These are phyloP conservation scores for Pythium scleroteichum DNA, from an alignment of 352 stramenopile genomes.

Conservation along the genomic window DNA sequence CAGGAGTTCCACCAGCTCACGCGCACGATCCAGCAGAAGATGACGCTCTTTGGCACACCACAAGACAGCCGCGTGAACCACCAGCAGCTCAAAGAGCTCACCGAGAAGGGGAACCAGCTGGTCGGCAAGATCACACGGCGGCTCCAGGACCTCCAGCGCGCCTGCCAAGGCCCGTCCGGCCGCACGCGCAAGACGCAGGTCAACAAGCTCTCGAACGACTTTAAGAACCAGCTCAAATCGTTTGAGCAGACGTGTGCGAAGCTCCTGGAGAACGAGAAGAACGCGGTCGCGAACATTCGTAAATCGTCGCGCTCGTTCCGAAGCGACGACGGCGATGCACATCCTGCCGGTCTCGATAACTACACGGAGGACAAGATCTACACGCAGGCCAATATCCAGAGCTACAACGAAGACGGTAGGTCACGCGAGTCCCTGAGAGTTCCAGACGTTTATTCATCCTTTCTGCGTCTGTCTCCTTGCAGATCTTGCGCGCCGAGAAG, in stretches of 20 bases:
- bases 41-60: slow-evolving; percentile 36
- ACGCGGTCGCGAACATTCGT: slow-evolving; percentile 34
- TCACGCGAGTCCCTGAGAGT: background rate
- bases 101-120: slow-evolving; percentile 39
- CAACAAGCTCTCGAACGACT: slow-evolving; percentile 39
- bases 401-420: slow-evolving; percentile 44
- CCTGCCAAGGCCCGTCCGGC: slow-evolving; percentile 24
- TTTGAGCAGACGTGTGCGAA: slow-evolving; percentile 39
- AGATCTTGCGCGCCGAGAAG: slow-evolving; percentile 39
- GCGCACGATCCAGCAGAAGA: slow-evolving; percentile 38
- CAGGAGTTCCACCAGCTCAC: slow-evolving; percentile 36
- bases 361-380: slow-evolving; percentile 49
- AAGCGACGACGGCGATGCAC: slow-evolving; percentile 19
- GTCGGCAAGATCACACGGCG: slow-evolving; percentile 33
- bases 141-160: slow-evolving; percentile 33
- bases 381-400: slow-evolving; percentile 35
- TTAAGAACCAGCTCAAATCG: slow-evolving; percentile 36
- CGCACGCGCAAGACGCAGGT: slow-evolving; percentile 32
- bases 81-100: slow-evolving; percentile 42
- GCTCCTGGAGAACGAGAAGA: slow-evolving; percentile 35
- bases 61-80: slow-evolving; percentile 43
- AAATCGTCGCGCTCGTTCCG: slow-evolving; percentile 37
- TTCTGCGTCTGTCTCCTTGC: background rate
- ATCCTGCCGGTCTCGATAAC: slow-evolving; percentile 22
- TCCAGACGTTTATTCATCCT: background rate